Percentiles rank a stretch among this genome's conserved stretches.
Conservation (phyloP, 2,329 filamentous ascomycete species). For the Diaporthe citri region DNA sequence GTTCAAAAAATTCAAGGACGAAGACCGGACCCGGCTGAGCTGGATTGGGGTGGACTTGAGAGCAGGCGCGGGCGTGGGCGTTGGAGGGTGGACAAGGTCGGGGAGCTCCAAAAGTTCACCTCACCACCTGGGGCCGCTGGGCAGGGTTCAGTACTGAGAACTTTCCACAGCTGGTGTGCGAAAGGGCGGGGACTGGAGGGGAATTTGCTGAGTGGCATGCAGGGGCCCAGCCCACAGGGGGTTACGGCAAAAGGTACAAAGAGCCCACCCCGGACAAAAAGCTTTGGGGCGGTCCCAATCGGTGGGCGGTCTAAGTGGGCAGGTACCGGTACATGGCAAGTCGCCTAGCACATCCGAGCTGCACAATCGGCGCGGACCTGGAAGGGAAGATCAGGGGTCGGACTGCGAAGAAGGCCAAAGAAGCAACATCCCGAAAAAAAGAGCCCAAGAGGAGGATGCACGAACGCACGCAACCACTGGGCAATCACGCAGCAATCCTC, state of each 20-base stretch:
- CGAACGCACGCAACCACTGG: background rate
- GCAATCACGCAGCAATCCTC: background rate
- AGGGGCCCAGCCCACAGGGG: constrained; percentile 26
- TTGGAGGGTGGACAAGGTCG: constrained; percentile 32
- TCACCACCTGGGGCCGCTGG: constrained; percentile 12
- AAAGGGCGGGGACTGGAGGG: constrained; percentile 31
- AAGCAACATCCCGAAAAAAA: background rate
- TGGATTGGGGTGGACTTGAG: constrained; percentile 29
- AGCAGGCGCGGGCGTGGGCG: constrained; percentile 37
- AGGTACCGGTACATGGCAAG: constrained; percentile 35
- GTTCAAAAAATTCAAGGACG: constrained; percentile 41
- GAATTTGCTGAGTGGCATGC: constrained; percentile 40
- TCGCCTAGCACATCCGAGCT: constrained; percentile 19
- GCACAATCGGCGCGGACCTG: constrained; percentile 9
- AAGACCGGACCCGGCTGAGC: constrained; percentile 31
- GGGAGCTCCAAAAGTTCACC: constrained; percentile 40
- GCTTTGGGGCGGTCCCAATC: constrained; percentile 39
- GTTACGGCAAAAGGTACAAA: constrained; percentile 26
- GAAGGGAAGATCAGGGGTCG: constrained; percentile 12
- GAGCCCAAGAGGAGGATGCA: constrained; percentile 1
- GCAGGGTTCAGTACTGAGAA: constrained; percentile 27
- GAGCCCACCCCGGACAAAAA: constrained; percentile 36
- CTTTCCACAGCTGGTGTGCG: constrained; percentile 26
- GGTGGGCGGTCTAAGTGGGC: constrained; percentile 34
- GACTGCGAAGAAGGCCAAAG: constrained; percentile 25